Base-by-base conservation (phyloP, 805 yeast genomes). In the Ogataea salicorniae region DNA sequence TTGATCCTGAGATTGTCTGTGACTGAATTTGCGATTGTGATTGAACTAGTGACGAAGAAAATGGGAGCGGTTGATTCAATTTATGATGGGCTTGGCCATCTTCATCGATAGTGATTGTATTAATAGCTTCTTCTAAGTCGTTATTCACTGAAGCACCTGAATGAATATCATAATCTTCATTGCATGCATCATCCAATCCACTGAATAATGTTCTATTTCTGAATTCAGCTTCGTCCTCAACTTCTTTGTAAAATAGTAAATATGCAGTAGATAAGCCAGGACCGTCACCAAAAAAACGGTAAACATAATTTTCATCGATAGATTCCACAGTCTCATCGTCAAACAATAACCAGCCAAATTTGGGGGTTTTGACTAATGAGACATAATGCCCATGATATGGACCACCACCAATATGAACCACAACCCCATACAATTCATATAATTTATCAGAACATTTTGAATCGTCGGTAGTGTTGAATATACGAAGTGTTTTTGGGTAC, bases 311-410 rank as follows among this genome's bases (percentile, higher is more conserved):
- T 52, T 89, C 96, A 54, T 84, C 89, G 9, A 94, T 90, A 15
- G 84, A 70, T 62, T 92, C 97, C 2, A 92, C 97, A 5, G 94
- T 83, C 64, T 94, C 98, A 64, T 94, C 99, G 63, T 94, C 99
- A 68, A 87, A 94, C 48, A 94, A 68, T 31, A 94, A 69, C 99
- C 99, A 94, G 0, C 96, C 91, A 37, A 80, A 78, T 20, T 77
- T 73, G 46, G 78, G 81, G 5, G 90, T 84, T 61, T 89, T 89
- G 50, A 94, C 84, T 5, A 94, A 70, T 0, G 96, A 77, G 9
- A 94, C 92, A 64, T 94, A 94, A 63, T 94, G 99, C 0, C 99
- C 99, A 67, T 91, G 97, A 70, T 89, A 90, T 1, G 98, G 97
- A 0, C 98, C 97, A 4, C 97, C 95, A 6, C 99, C 99, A 55